Evolutionary conservation across 176 grass and related monocot species (phyloP), one percentile per base, ranked within the genome.

Genomic region (Puya raimondii): DNA sequence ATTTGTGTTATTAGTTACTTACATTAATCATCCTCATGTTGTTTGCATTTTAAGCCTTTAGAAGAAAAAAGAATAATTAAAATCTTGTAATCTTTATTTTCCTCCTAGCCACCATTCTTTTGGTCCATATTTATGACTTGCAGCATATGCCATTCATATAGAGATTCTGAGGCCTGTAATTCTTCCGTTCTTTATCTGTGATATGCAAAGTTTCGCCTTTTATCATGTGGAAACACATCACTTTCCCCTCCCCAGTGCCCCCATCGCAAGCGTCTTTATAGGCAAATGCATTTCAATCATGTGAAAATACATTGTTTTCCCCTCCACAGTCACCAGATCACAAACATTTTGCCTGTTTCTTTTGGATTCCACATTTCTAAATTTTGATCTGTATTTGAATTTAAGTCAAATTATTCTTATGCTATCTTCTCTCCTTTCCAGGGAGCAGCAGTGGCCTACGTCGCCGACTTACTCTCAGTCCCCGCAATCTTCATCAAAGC

Each of bases 401-500:
- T 22, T 2, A 22, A 9, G 56, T 61, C 56, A 61, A 18, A 61
- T 9, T 2, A 61, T 61, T 18, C 21, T 15, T 5, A 10, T 61
- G 17, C 56, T 22, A 61, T 20, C 47, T 1, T 16, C 74, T 50
- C 20, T 22, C 64, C 64, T 57, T 82, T 65, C 20, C 78, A 99
- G 94, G 94, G 89, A 81, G 94, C 94, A 59, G 84, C 94, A 0
- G 89, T 99, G 48, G 89, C 84, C 26, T 99, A 99, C 59, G 89
- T 93, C 4, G 80, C 90, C 2, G 85, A 84, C 70, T 80, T 94
- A 66, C 75, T 93, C 13, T 93, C 87, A 1, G 82, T 88, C 1
- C 94, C 94, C 1, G 80, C 82, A 48, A 93, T 93, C 50, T 91
- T 86, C 70, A 63, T 93, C 17, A 99, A 99, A 72, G 87, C 94